Evolutionary conservation across 768 basidiomycete species (phyloP), one percentile per base, ranked within the genome.

Genomic region (Rhizopogon rudus): DNA sequence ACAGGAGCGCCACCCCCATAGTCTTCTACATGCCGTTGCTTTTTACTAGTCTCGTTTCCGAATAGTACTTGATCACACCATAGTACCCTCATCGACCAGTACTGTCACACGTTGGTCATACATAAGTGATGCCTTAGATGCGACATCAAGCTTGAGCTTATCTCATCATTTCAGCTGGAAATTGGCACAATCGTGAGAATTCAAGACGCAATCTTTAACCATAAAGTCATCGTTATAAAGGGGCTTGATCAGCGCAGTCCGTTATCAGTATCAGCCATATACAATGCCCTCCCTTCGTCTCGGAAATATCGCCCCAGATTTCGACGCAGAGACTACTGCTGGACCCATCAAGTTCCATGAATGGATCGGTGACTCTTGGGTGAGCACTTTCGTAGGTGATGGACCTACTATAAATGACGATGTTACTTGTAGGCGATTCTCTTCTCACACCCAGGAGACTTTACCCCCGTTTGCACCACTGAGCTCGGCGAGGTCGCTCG

Each of bases 401-500:
- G 29, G 28, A 13, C n/a, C 1, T 25, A 25, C 22, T n/a, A 5
- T 51, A 39, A 25, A 59, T 39, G 53, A 40, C 40, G 6, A n/a
- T 5, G 35, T 37, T 37, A 5, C 33, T n/a, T 22, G 40, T 55
- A 91, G 91, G 88, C 80, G 49, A 74, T 93, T 68, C 79, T 98
- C 54, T 98, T 98, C 82, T 96, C 93, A 31, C 94, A 97, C 72
- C 93, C 93, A 1, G 94, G 88, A 43, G 88, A 93, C 67, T 93
- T 93, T 67, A 91, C 89, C n/a, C 89, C 90, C 48, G 87, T 95
- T 51, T 94, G 91, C 81, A 95, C 97, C 46, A 99, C 97, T 53
- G 97, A 98, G 76, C 87, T 98, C 39, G 94, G 92, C 50, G 96
- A 97, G 70, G 94, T 97, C 43, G 88, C 97, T 49, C 87, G 92